Percentiles rank a stretch among this genome's conserved stretches.
Evolutionary conservation across 345 rosid genomes (phyloP).

Genomic region (Brassica nigra): DNA sequence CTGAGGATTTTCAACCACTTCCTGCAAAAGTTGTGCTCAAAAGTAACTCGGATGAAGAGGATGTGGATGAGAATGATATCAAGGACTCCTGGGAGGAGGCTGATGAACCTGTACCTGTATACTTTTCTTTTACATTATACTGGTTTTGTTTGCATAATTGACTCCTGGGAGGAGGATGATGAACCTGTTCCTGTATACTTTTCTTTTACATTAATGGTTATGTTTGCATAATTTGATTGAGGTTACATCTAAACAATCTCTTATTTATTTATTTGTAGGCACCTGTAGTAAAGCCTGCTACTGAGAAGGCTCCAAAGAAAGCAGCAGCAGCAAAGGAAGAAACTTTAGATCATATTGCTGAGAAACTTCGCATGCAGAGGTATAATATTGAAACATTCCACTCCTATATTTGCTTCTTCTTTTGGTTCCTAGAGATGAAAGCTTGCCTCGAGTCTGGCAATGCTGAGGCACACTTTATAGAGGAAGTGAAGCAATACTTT

Average conservation of each 20-base stretch:
- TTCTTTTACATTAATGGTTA: too few species aligned
- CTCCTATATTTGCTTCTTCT: background rate
- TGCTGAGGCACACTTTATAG: too few species aligned
- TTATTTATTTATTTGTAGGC: slow-evolving; percentile 23
- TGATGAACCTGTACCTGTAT: slow-evolving; percentile 72
- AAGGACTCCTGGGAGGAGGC: slow-evolving; percentile 99
- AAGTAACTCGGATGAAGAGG: slow-evolving; percentile 89
- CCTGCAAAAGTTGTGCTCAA: slow-evolving; percentile 49
- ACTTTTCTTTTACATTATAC: background rate
- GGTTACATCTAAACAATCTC: background rate
- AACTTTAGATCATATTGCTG: slow-evolving; percentile 65
- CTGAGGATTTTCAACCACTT: slow-evolving; percentile 61
- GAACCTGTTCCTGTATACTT: too few species aligned
- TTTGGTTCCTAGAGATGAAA: background rate
- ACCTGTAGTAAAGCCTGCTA: slow-evolving; percentile 51
- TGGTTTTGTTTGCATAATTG: background rate
- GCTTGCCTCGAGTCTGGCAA: too few species aligned
- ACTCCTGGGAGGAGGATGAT: too few species aligned
- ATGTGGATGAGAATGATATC: slow-evolving; percentile 74
- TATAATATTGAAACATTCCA: slow-evolving; percentile 22
- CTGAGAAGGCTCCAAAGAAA: slow-evolving; percentile 53
- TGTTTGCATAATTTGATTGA: background rate
- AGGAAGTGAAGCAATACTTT: background rate
- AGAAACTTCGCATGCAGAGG: slow-evolving; percentile 84
- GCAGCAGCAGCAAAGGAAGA: slow-evolving; percentile 44